Evolutionary conservation across 73 alveolate genomes (phyloP), one percentile per base, ranked within the genome.

Genomic region (Paramecium biaurelia): DNA sequence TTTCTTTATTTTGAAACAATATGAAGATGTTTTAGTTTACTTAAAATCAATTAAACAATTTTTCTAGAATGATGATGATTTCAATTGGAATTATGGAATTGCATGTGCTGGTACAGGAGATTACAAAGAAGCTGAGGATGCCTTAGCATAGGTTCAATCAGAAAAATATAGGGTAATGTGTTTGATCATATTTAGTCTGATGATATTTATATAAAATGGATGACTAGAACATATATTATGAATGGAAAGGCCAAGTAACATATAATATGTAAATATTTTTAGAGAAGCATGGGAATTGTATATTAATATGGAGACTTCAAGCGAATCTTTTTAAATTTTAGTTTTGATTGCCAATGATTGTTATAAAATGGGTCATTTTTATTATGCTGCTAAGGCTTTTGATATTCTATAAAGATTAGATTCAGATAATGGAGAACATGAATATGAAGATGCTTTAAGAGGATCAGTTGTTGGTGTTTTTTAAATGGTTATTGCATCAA

Each of bases 301-400:
- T 74, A 96, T 96, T 92, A 94, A 97, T 92, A 98, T 98, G 99
- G 99, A 98, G 76, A 98, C 98, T 85, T 95, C 98, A 59, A 94
- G 96, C 42, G 99, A 98, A 84, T 95, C 99, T 23, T 94, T 98
- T 84, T 92, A 95, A 43, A 92, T 98, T 70, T 95, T 98, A 84
- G 93, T 96, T 45, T 85, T 98, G 70, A 98, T 98, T 28, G 99
- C 99, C 53, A 98, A 98, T 92, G 99, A 98, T 86, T 97, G 99
- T 95, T 98, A 98, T 94, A 94, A 96, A 82, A 98, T 98, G 99
- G 99, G 99, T 28, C 99, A 97, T 86, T 98, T 97, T 96, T 98
- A 98, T 89, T 98, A 96, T 92, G 97, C 99, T 7, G 98, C 96
- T 23, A 97, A 98, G 86, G 99, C 99, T 14, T 98, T 98, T 84